A percentile compares a stretch with the other conserved stretches of the same genome.
Conservation (phyloP, 2,329 filamentous ascomycete genomes). For the Sporothrix humicola region DNA sequence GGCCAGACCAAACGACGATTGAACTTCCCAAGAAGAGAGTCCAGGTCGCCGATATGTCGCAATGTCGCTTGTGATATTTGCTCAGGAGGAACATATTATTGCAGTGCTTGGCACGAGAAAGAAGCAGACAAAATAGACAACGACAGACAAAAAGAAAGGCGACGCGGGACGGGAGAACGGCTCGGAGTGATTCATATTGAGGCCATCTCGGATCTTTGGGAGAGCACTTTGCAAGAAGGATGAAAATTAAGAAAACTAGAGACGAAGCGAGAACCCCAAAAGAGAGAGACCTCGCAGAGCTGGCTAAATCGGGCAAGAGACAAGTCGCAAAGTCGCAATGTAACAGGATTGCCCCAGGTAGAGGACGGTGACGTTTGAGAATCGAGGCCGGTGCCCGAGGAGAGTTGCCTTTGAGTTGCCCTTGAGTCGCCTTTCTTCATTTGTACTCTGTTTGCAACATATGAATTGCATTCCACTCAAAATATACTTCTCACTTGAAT, state of each 20-base stretch:
- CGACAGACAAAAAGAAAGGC: not conserved
- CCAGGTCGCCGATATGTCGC: too few relatives aligned
- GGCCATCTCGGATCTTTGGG: not conserved
- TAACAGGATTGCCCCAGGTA: slow-evolving; percentile 11
- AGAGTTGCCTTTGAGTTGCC: not conserved
- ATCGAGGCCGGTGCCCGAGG: not conserved
- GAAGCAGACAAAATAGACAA: not conserved
- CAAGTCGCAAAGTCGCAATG: slow-evolving; percentile 1
- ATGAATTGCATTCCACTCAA: too few relatives aligned
- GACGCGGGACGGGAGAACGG: slow-evolving; percentile 22
- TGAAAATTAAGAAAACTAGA: not conserved
- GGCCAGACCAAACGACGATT: too few relatives aligned
- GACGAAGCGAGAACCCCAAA: not conserved
- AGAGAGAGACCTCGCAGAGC: not conserved
- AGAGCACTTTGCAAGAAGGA: not conserved
- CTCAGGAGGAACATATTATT: not conserved
- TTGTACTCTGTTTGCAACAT: too few relatives aligned
- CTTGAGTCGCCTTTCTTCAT: too few relatives aligned
- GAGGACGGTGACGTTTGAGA: slow-evolving; percentile 9
- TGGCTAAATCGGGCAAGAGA: slow-evolving; percentile 22
- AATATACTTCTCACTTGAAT: too few relatives aligned
- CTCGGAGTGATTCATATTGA: slow-evolving; percentile 18
- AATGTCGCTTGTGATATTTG: too few relatives aligned
- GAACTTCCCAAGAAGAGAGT: too few relatives aligned
- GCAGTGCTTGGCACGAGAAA: not conserved